Conservation (phyloP, 1,284 basidiomycete genomes). For the Ustilago sp. region DNA sequence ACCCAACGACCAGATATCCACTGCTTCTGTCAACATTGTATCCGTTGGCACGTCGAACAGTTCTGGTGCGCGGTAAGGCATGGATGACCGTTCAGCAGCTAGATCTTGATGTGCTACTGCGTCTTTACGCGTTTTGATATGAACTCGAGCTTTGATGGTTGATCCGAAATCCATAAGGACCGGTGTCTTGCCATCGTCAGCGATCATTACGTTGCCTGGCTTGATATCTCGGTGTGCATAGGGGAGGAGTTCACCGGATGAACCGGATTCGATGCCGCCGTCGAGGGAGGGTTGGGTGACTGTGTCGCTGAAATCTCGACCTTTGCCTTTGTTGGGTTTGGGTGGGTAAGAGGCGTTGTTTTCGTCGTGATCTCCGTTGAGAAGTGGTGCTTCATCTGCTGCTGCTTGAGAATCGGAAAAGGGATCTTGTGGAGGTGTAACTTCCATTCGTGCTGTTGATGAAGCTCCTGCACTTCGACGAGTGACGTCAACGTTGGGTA, state of each 20-base stretch:
- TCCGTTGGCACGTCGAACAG: constrained; percentile 69
- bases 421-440: constrained; percentile 43
- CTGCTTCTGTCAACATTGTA: constrained; percentile 63
- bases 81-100: constrained; percentile 66
- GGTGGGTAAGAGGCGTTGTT: constrained; percentile 53
- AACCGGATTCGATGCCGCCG: constrained; percentile 71
- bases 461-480: constrained; percentile 16
- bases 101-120: constrained; percentile 73
- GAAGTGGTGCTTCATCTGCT: constrained; percentile 44
- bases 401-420: constrained; percentile 34
- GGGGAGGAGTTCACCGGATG: constrained; percentile 73
- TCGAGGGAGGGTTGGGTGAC: constrained; percentile 61
- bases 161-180: constrained; percentile 99
- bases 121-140: constrained; percentile 82
- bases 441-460: constrained; percentile 33
- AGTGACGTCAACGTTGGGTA: constrained; percentile 48
- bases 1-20: constrained; percentile 69
- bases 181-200: constrained; percentile 80
- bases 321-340: constrained; percentile 51
- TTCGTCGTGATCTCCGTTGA: constrained; percentile 72
- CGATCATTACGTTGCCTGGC: constrained; percentile 94
- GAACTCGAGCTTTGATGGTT: constrained; percentile 81
- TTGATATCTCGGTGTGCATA: constrained; percentile 98
- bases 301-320: constrained; percentile 24
- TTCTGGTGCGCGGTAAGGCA: constrained; percentile 70